phyloP scores from a whole-genome alignment of 2,329 filamentous ascomycete species.

The Lachnellula subtilissima region DNA sequence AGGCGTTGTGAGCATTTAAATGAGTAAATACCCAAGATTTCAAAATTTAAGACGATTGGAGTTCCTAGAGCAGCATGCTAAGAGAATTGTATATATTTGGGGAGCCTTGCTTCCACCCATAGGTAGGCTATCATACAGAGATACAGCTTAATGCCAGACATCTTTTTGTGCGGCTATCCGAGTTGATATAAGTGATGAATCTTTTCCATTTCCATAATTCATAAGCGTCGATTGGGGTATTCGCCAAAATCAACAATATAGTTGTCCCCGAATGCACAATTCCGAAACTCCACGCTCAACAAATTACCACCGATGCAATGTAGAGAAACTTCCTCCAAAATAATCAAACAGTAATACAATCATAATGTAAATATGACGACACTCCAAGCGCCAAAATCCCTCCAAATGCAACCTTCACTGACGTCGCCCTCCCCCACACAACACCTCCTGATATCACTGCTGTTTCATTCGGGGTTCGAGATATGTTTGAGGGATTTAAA shows the following conservation, averaged over 20 bases:
- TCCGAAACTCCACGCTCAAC: neutral
- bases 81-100: neutral
- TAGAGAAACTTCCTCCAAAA: neutral
- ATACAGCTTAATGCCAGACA: neutral
- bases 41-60: neutral
- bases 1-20: slow-evolving; percentile 22
- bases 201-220: no score
- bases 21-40: slow-evolving; percentile 18
- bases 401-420: slow-evolving; percentile 1
- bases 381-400: neutral
- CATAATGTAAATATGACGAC: neutral
- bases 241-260: neutral
- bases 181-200: no score
- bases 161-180: no score
- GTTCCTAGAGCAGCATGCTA: neutral
- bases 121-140: neutral
- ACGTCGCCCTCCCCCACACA: no score
- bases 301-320: neutral
- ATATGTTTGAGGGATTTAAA: neutral
- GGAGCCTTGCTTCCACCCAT: neutral
- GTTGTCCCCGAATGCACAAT: neutral
- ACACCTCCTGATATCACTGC: neutral
- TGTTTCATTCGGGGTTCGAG: no score
- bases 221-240: no score
- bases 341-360: neutral